A percentile compares a stretch with the other conserved stretches of the same genome.
Conservation (phyloP, 2,329 filamentous ascomycete genomes). For the Colletotrichum orchidophilum region DNA sequence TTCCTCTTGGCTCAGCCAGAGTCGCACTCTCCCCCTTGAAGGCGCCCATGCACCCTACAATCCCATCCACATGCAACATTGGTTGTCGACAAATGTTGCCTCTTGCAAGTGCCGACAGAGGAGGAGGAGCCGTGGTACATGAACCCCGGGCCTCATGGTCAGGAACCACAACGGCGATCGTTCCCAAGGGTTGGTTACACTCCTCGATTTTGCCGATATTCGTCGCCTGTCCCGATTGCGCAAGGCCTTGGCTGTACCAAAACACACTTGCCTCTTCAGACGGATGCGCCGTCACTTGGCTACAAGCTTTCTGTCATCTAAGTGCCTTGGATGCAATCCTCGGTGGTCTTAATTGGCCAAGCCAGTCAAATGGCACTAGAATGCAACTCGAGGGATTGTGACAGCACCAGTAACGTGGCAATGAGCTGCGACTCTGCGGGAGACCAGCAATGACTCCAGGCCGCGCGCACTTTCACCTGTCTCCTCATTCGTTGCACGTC, state of each 20-base stretch:
- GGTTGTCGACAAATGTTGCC: constrained; percentile 25
- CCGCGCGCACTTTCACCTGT: not conserved
- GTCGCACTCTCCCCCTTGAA: not conserved
- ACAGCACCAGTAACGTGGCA: not conserved
- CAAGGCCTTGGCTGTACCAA: not conserved
- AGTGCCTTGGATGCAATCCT: not conserved
- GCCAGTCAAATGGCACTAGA: constrained; percentile 4
- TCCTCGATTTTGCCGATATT: not conserved
- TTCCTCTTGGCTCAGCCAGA: not conserved
- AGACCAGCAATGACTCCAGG: not conserved
- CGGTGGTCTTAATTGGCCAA: not conserved
- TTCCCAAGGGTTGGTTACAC: constrained; percentile 10
- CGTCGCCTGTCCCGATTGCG: not conserved
- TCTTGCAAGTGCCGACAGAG: constrained; percentile 6
- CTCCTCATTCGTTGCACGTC: constrained; percentile 16
- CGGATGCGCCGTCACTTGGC: constrained; percentile 2
- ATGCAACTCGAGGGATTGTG: not conserved
- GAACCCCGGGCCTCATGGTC: not conserved
- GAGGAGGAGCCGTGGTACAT: not conserved
- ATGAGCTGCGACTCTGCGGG: not conserved
- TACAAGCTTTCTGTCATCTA: constrained; percentile 30
- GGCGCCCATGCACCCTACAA: constrained; percentile 2
- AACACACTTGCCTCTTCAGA: constrained; percentile 16
- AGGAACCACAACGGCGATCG: not conserved
- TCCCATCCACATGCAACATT: constrained; percentile 15